Conservation (phyloP, 2,329 filamentous ascomycete genomes). For the Chaetomium olivaceum region DNA sequence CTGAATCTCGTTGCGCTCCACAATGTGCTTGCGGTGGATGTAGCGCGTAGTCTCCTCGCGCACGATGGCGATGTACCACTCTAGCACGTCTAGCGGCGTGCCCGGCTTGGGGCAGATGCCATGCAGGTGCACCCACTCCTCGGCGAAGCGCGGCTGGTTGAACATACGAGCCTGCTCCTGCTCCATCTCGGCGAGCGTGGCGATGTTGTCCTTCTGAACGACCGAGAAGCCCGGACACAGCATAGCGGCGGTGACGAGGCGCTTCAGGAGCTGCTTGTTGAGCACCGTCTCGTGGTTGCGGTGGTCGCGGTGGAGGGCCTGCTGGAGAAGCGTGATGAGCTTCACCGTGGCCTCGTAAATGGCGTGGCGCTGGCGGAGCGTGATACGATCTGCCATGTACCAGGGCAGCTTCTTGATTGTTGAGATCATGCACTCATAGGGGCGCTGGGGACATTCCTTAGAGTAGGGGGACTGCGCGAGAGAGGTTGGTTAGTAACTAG, state of each 20-base stretch:
- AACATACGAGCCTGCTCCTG: constrained; percentile 42
- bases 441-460: constrained; percentile 62
- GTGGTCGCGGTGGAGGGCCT: constrained; percentile 44
- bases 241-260: constrained; percentile 55
- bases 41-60: constrained; percentile 52
- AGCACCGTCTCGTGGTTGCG: constrained; percentile 54
- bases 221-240: constrained; percentile 62
- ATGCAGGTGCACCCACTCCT: constrained; percentile 55
- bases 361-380: constrained; percentile 55
- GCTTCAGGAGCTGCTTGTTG: constrained; percentile 54
- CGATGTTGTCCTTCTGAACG: constrained; percentile 62
- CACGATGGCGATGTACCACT: constrained; percentile 61
- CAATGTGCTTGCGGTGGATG: constrained; percentile 43
- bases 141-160: constrained; percentile 51
- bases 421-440: constrained; percentile 66
- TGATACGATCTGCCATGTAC: constrained; percentile 58
- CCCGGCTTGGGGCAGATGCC: constrained; percentile 52
- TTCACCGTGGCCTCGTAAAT: constrained; percentile 54
- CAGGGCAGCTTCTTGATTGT: constrained; percentile 65
- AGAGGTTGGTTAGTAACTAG: constrained; percentile 2
- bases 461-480: constrained; percentile 57
- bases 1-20: constrained; percentile 45
- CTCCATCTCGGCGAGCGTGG: constrained; percentile 43
- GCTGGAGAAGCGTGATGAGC: constrained; percentile 50
- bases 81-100: constrained; percentile 53